phyloP scores from a whole-genome alignment of 495 filamentous ascomycete genomes.

The Podospora australis region DNA sequence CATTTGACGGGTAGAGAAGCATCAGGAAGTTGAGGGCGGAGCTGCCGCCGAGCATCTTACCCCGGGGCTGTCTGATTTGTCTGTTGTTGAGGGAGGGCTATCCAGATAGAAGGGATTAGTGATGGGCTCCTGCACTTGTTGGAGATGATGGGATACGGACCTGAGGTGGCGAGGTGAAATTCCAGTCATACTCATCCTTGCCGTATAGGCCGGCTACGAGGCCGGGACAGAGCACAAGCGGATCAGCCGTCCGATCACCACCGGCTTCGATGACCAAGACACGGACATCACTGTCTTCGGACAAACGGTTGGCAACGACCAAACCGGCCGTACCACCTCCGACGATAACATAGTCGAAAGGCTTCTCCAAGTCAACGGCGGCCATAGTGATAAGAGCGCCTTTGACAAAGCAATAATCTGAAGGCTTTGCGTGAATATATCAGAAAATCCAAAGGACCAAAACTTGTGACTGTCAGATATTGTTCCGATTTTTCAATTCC shows the following conservation, averaged over 20 bases:
- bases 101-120: slow-evolving; percentile 2
- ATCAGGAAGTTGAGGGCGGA: slow-evolving; percentile 50
- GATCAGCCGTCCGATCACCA: slow-evolving; percentile 40
- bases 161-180: slow-evolving; percentile 44
- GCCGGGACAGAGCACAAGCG: slow-evolving; percentile 41
- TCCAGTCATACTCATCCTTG: slow-evolving; percentile 51
- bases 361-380: slow-evolving; percentile 8
- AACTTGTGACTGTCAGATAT: no score
- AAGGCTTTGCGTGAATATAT: no score
- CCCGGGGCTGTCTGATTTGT: slow-evolving; percentile 35
- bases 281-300: slow-evolving; percentile 33
- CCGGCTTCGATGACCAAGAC: slow-evolving; percentile 54
- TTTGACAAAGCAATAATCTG: neutral
- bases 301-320: slow-evolving; percentile 61
- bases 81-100: slow-evolving; percentile 30
- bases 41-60: slow-evolving; percentile 52
- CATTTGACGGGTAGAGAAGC: slow-evolving; percentile 38
- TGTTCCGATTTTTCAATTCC: neutral
- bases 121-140: neutral
- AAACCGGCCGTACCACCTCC: slow-evolving; percentile 86
- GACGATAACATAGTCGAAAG: slow-evolving; percentile 79
- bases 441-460: neutral
- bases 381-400: slow-evolving; percentile 2
- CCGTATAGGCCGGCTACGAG: slow-evolving; percentile 38
- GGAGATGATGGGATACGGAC: slow-evolving; percentile 16